Conservation (phyloP, 2,329 filamentous ascomycete species). For the Zymoseptoria crescenta region DNA sequence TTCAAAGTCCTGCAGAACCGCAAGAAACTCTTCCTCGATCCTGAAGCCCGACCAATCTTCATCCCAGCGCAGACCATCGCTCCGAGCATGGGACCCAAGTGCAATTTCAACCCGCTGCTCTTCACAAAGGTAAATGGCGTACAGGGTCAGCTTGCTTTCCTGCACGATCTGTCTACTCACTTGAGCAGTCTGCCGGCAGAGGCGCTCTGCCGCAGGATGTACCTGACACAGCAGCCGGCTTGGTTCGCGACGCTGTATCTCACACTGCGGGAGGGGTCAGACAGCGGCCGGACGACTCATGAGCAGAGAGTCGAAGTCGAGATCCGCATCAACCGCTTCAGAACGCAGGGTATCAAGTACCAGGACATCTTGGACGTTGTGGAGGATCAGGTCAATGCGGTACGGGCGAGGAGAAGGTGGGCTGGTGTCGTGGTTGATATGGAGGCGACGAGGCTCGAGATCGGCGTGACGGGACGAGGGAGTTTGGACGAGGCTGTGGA, state of each 20-base stretch:
- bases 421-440: background rate
- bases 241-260: background rate
- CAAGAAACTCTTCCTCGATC: background rate
- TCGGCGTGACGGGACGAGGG: background rate
- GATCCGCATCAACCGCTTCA: background rate
- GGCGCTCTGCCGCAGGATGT: background rate
- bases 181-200: background rate
- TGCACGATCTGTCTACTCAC: background rate
- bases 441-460: background rate
- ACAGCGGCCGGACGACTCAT: background rate
- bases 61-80: background rate
- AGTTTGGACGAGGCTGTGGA: background rate
- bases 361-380: background rate
- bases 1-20: background rate
- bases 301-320: background rate
- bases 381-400: background rate
- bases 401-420: background rate
- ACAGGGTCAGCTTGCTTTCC: background rate
- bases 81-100: background rate
- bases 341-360: background rate
- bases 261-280: background rate
- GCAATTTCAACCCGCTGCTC: background rate
- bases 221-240: background rate
- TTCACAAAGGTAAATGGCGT: background rate
- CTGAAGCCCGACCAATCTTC: background rate